phyloP scores from a whole-genome alignment of 768 basidiomycete genomes.

The Auriscalpium orientale region DNA sequence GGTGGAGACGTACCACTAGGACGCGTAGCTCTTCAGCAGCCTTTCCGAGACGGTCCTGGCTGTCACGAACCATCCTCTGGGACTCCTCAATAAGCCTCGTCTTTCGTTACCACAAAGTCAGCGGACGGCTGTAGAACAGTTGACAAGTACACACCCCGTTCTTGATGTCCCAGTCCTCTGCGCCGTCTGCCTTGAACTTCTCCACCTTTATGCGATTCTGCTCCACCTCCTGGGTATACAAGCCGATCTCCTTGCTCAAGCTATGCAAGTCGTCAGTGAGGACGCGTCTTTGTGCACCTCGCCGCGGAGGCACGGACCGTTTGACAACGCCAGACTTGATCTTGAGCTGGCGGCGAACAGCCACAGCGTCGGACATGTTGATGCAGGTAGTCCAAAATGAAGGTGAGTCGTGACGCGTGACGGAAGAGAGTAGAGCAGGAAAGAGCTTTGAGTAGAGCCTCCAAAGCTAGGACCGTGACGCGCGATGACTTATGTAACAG shows the following conservation, averaged over 20 bases:
- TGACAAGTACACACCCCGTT: constrained; percentile 48
- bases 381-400: no score
- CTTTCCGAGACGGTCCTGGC: constrained; percentile 50
- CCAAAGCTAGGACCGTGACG: no score
- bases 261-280: constrained; percentile 8
- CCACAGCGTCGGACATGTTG: constrained; percentile 38
- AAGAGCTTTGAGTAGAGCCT: no score
- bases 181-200: constrained; percentile 47
- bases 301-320: constrained; percentile 38
- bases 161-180: constrained; percentile 70
- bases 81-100: constrained; percentile 53
- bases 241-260: constrained; percentile 50
- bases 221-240: constrained; percentile 62
- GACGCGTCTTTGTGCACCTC: not conserved
- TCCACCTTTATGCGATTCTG: constrained; percentile 53
- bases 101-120: not conserved
- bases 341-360: constrained; percentile 59
- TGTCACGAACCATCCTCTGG: constrained; percentile 72
- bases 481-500: no score
- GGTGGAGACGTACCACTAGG: constrained; percentile 49
- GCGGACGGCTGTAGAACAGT: not conserved
- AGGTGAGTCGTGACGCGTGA: no score
- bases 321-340: constrained; percentile 65
- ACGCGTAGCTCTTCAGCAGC: constrained; percentile 56
- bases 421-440: no score